phyloP scores from a whole-genome alignment of 805 yeast genomes.

The Vanderwaltozyma verrucispora region DNA sequence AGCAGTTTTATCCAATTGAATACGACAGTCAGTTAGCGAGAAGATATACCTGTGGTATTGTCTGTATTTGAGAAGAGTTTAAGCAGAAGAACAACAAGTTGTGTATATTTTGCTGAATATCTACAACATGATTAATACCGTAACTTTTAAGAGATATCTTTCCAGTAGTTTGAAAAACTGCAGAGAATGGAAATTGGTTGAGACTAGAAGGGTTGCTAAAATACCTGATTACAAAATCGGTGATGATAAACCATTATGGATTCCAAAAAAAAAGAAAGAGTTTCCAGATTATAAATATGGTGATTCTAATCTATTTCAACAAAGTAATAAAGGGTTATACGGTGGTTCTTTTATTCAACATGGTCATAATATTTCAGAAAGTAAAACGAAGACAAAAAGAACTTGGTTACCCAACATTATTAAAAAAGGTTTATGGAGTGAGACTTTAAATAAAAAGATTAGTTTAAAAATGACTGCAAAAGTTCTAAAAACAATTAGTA shows the following conservation, averaged over 20 bases:
- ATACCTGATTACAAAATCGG: slow-evolving; percentile 41
- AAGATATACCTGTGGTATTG: too few relatives aligned
- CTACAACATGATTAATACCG: too few relatives aligned
- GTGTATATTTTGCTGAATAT: too few relatives aligned
- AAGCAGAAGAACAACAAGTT: too few relatives aligned
- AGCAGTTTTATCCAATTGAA: too few relatives aligned
- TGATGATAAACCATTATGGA: slow-evolving; percentile 37
- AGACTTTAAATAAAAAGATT: slow-evolving; percentile 48
- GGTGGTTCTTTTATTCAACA: slow-evolving; percentile 78
- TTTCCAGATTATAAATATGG: slow-evolving; percentile 72
- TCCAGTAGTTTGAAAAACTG: slow-evolving; percentile 8
- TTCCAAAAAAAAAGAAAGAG: slow-evolving; percentile 34
- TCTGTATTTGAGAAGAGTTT: too few relatives aligned
- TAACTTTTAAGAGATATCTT: slow-evolving; percentile 10
- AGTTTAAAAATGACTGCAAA: slow-evolving; percentile 60
- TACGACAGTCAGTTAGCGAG: too few relatives aligned
- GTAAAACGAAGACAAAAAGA: slow-evolving; percentile 58
- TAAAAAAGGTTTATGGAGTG: slow-evolving; percentile 74
- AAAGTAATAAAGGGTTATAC: slow-evolving; percentile 77
- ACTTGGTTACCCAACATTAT: slow-evolving; percentile 82
- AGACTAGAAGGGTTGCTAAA: slow-evolving; percentile 36
- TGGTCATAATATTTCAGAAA: slow-evolving; percentile 72
- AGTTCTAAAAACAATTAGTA: slow-evolving; percentile 77
- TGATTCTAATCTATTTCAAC: slow-evolving; percentile 65
- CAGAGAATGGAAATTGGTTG: slow-evolving; percentile 37